Percentiles rank a stretch among this genome's conserved stretches.
Evolutionary conservation across 306 rosid genomes (phyloP).

Genomic region (Ziziphus jujuba): DNA sequence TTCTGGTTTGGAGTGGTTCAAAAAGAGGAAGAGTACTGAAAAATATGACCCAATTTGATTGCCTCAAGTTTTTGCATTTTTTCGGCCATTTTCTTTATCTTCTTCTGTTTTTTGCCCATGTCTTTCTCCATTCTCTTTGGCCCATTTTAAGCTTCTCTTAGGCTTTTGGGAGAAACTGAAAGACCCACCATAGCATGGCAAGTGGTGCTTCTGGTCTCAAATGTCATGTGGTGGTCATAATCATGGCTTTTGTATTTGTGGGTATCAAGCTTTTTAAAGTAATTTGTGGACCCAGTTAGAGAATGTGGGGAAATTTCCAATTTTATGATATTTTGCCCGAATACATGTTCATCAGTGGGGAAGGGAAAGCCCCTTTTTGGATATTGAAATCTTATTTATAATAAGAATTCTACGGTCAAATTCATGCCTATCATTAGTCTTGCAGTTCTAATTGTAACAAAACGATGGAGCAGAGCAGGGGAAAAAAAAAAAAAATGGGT

Average conservation of each 20-base stretch:
- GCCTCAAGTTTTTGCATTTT: neutral
- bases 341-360: neutral
- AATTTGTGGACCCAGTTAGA: neutral
- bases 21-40: conserved; percentile 4
- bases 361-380: neutral
- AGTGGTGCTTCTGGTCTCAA: too few species aligned
- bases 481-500: neutral
- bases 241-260: neutral
- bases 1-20: neutral
- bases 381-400: neutral
- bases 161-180: conserved; percentile 1
- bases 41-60: conserved; percentile 8
- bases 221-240: neutral
- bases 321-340: neutral
- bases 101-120: neutral
- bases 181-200: conserved; percentile 7
- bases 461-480: neutral
- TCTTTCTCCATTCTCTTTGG: neutral
- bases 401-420: neutral
- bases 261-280: neutral
- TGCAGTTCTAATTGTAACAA: neutral
- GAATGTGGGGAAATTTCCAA: neutral
- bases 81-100: neutral
- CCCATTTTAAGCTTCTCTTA: neutral
- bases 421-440: conserved; percentile 8